Evolutionary conservation across 192 early-diverging fungal species (phyloP).

Genomic region (Phlyctochytrium arcticum): DNA sequence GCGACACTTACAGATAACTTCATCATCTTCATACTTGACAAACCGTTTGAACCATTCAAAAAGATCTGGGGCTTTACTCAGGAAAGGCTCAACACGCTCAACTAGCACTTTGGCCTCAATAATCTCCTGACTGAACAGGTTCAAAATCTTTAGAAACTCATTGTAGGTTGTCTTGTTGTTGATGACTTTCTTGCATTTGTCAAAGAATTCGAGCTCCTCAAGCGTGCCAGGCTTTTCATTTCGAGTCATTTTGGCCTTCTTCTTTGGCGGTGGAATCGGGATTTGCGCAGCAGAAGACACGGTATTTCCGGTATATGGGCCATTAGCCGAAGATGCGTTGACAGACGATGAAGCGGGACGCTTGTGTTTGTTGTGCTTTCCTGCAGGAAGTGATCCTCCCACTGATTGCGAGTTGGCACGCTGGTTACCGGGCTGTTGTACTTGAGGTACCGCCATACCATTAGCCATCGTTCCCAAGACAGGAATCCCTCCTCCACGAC

Average conservation of each 20-base stretch:
- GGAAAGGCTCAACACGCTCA: conserved; percentile 80
- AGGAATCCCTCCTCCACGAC: conserved; percentile 32
- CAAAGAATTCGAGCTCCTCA: conserved; percentile 94
- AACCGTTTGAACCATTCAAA: conserved; percentile 94
- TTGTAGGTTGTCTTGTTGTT: conserved; percentile 84
- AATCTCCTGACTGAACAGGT: conserved; percentile 91
- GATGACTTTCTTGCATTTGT: conserved; percentile 81
- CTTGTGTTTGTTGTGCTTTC: conserved; percentile 29
- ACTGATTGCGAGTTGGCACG: not conserved
- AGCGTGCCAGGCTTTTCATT: conserved; percentile 20
- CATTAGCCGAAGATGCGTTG: conserved; percentile 1
- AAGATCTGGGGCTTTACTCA: conserved; percentile 76
- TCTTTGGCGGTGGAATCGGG: conserved; percentile 25
- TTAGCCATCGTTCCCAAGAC: conserved; percentile 43
- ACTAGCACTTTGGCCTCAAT: conserved; percentile 80
- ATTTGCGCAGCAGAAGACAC: not conserved
- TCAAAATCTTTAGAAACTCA: conserved; percentile 95
- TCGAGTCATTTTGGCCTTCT: conserved; percentile 23
- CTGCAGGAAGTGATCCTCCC: not conserved
- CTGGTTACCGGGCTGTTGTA: not conserved
- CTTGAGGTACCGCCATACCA: conserved; percentile 39
- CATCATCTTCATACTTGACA: conserved; percentile 76
- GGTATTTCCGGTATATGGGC: not conserved
- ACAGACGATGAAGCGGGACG: conserved; percentile 12
- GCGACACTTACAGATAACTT: conserved; percentile 49